Base-by-base conservation (phyloP, 179 eudicot genomes). In the Drosera spatulata region DNA sequence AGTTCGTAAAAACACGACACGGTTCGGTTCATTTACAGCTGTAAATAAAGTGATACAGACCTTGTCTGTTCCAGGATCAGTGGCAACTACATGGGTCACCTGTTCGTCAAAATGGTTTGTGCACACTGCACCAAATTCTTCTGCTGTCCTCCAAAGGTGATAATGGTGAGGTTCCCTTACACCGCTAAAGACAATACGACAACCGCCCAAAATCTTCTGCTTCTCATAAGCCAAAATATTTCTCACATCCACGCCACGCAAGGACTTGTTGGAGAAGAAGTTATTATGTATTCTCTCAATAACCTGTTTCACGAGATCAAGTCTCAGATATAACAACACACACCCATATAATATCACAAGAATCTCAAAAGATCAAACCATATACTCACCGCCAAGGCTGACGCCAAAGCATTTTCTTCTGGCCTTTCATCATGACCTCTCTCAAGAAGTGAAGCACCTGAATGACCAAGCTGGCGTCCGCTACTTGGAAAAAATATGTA, bases 51-150 rank as follows among this genome's bases (percentile, higher is more conserved):
- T 13, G 2, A 52, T 13, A 55, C 12, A 8, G 83, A 94, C 99
- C 97, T 94, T 94, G 66, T 90, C 96, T 40, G 97, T 90, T 58
- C 99, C 99, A 50, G 70, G 77, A 65, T 95, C 82, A 75, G 78
- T 78, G 64, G 99, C 99, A 61, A 94, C 99, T 14, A 94, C 97
- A 78, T 94, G 99, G 56, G 99, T 94, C 47, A 94, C 99, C 60
- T 79, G 83, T 9, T 94, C 96, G 75, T 94, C 97, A 50, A 94
- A 73, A 69, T 83, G 91, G 75, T 73, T 94, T 49, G 85, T 80
- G 71, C 99, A 94, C 13, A 77, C 85, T 61, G 99, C 99, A 77
- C 99, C 99, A 77, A 94, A 94, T 69, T 94, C 97, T 75, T 94
- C 97, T 8, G 99, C 97, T 13, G 96, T 85, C 76, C 82, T 84